phyloP scores from a whole-genome alignment of 352 stramenopile genomes.

The Globisporangium cystogenes region DNA sequence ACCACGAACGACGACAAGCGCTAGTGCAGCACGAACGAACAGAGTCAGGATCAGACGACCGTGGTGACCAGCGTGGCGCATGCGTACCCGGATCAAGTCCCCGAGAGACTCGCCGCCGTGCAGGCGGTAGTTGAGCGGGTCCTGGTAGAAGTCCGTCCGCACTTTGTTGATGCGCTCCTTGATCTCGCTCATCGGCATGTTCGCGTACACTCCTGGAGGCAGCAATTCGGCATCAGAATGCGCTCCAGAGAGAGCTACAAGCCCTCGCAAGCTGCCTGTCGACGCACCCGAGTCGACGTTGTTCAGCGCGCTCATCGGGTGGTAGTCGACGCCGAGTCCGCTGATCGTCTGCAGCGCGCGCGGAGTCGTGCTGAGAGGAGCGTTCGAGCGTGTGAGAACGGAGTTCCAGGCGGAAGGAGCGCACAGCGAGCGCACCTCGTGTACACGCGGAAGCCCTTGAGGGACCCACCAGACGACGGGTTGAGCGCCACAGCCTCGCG shows the following conservation, averaged over 20 bases:
- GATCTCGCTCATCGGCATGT: conserved; percentile 33
- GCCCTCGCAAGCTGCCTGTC: neutral
- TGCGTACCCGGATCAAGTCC: conserved; percentile 34
- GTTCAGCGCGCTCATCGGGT: conserved; percentile 36
- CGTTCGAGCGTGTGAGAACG: neutral
- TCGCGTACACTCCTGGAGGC: conserved; percentile 26
- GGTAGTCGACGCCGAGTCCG: conserved; percentile 30
- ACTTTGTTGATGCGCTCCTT: conserved; percentile 27
- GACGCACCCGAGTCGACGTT: conserved; percentile 29
- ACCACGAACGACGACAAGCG: conserved; percentile 14
- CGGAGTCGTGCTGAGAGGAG: conserved; percentile 21
- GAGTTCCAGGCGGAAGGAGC: neutral
- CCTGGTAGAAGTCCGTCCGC: conserved; percentile 31
- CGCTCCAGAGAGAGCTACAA: neutral
- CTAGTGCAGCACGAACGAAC: no score
- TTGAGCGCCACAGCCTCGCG: conserved; percentile 6
- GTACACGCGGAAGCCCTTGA: conserved; percentile 31
- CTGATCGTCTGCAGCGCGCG: conserved; percentile 36
- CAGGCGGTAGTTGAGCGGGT: conserved; percentile 42
- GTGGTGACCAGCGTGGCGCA: neutral
- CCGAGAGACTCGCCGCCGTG: conserved; percentile 40
- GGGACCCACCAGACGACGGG: neutral
- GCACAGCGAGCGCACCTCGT: conserved; percentile 18
- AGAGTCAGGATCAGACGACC: neutral
- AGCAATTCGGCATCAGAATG: neutral